Evolutionary conservation across 495 filamentous ascomycete genomes (phyloP), one percentile per base, ranked within the genome.

Genomic region (Penicillium robsamsonii): DNA sequence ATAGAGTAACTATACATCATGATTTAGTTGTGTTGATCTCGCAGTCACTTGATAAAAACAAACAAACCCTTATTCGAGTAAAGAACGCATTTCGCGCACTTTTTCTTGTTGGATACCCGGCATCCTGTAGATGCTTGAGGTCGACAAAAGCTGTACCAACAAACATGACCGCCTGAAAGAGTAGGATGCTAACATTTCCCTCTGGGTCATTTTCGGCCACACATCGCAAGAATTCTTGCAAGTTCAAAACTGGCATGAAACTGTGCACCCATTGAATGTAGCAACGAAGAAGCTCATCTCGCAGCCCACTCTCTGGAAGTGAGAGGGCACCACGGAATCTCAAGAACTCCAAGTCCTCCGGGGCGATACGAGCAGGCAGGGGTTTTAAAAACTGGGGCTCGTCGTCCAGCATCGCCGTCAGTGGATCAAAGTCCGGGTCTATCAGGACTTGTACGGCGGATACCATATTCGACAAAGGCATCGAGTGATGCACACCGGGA

Each of bases 211-310:
- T 84, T 46, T 74, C 60, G 1, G 73, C 75, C 52, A 91, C 78
- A 52, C 80, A 80, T 50, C 73, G 63, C 24, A 94, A 66, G 65
- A 92, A 89, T 30, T 88, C 80, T 55, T 86, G 81, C 50, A 90
- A 70, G 55, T 95, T 88, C 53, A 95, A 57, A 27, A 93, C 77
- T 3, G 90, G 90, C 87, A 93, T 89, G 67, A 87, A 92, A 48
- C 89, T 90, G 66, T 95, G 86, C 15, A 94, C 89, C 76, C 84
- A 93, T 71, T 92, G 84, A 58, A 91, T 77, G 71, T 91, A 93
- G 10, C 83, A 83, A 46, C 81, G 79, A 1, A 95, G 70, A 25
- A 93, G 70, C 54, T 88, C 89, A 71, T 84, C 87, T 61, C 89
- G 84, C 49, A 92, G 65, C 0, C 75, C 72, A 35, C 73, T 74